phyloP scores from a whole-genome alignment of 768 basidiomycete genomes.

The Leccinellum albellum region DNA sequence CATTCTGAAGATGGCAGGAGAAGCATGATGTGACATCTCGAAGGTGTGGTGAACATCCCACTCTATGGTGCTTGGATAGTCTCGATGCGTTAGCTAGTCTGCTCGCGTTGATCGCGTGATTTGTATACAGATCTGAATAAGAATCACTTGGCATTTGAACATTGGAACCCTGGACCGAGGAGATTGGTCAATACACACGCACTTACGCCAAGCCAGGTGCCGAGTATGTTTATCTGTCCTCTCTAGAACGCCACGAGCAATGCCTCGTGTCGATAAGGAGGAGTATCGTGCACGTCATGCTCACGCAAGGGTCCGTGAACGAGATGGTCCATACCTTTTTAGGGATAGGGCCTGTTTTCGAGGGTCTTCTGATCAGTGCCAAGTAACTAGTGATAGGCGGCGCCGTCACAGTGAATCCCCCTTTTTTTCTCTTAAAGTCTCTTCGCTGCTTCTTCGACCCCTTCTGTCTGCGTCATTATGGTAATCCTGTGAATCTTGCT shows the following conservation, averaged over 20 bases:
- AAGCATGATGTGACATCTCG: conserved; percentile 19
- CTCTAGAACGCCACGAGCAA: not conserved
- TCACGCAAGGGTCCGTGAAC: not conserved
- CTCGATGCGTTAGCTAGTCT: not conserved
- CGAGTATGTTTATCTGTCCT: not conserved
- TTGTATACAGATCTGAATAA: not conserved
- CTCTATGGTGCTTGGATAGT: not conserved
- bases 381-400: not conserved
- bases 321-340: not conserved
- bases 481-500: not conserved
- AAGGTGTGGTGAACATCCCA: not conserved
- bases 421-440: not conserved
- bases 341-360: not conserved
- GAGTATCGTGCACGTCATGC: not conserved
- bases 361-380: not conserved
- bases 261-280: not conserved
- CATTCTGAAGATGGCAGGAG: conserved; percentile 22
- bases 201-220: not conserved
- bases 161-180: not conserved
- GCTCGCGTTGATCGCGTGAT: not conserved
- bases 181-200: not conserved
- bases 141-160: not conserved
- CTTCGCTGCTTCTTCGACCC: not conserved
- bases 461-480: not conserved
- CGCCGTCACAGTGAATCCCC: not conserved